A percentile compares a stretch with the other conserved stretches of the same genome.
Evolutionary conservation across 495 filamentous ascomycete species (phyloP).

Genomic region (Aspergillus bridgeri): DNA sequence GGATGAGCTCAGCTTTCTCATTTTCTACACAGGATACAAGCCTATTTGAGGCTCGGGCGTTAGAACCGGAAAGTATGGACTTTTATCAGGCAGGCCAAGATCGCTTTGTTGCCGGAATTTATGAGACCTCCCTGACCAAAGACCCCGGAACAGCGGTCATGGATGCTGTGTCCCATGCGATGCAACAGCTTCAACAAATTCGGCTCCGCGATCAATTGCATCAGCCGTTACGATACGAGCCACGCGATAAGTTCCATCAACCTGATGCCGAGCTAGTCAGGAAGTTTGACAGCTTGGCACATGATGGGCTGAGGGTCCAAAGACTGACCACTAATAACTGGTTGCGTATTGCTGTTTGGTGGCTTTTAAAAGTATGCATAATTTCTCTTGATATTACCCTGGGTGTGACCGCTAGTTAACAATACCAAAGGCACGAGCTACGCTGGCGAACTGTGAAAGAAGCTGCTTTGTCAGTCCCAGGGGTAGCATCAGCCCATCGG

Average conservation of each 20-base stretch:
- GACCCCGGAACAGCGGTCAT: constrained; percentile 17
- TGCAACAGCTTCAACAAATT: constrained; percentile 29
- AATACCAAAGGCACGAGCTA: constrained; percentile 21
- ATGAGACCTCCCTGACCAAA: background rate
- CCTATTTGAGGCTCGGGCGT: background rate
- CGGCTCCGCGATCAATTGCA: constrained; percentile 27
- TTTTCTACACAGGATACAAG: background rate
- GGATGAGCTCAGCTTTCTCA: background rate
- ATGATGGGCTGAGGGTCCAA: constrained; percentile 25
- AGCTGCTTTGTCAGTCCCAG: constrained; percentile 21
- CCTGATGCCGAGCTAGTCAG: constrained; percentile 24
- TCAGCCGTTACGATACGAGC: constrained; percentile 31
- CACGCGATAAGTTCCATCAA: constrained; percentile 28
- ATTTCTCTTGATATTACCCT: background rate
- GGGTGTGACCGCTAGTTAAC: background rate
- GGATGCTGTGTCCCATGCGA: constrained; percentile 28
- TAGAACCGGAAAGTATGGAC: background rate
- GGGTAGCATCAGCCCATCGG: constrained; percentile 27
- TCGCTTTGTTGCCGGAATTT: background rate
- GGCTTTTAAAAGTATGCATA: constrained; percentile 39
- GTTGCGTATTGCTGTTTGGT: constrained; percentile 43
- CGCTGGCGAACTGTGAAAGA: constrained; percentile 25
- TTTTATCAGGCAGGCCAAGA: constrained; percentile 3
- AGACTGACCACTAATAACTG: constrained; percentile 33
- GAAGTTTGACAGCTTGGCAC: constrained; percentile 22